These are phyloP conservation scores for Striga hermonthica DNA, from an alignment of 305 asterid genomes.

Conservation along the genomic window DNA sequence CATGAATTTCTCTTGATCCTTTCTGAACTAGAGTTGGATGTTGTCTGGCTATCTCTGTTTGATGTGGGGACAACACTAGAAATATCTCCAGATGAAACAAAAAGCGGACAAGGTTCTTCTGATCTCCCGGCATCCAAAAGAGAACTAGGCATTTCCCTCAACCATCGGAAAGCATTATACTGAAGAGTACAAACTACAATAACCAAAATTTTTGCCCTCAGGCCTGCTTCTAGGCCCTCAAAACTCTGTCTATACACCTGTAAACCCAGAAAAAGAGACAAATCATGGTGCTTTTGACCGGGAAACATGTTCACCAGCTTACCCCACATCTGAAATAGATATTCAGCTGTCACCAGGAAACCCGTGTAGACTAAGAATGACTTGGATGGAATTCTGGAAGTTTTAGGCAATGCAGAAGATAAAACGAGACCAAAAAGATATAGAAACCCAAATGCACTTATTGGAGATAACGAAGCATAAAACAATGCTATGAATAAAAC, in stretches of 20 bases:
- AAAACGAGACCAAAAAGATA: conserved; percentile 79
- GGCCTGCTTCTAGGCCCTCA: conserved; percentile 86
- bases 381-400: conserved; percentile 83
- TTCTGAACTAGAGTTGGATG: conserved; percentile 43
- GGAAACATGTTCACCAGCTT: conserved; percentile 84
- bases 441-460: conserved; percentile 81
- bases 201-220: conserved; percentile 88
- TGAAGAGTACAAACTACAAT: conserved; percentile 89
- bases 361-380: conserved; percentile 81
- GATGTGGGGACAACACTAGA: conserved; percentile 39
- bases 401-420: conserved; percentile 71
- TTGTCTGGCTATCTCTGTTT: conserved; percentile 42
- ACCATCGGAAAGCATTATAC: conserved; percentile 88
- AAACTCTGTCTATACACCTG: conserved; percentile 63
- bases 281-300: conserved; percentile 69
- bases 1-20: conserved; percentile 51
- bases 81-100: conserved; percentile 67
- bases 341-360: conserved; percentile 64
- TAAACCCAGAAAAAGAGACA: conserved; percentile 75
- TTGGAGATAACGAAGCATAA: conserved; percentile 87
- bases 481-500: conserved; percentile 68
- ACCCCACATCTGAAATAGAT: conserved; percentile 98
- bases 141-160: conserved; percentile 64
- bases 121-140: conserved; percentile 52
- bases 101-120: conserved; percentile 91